Evolutionary conservation across 768 basidiomycete species (phyloP).

Genomic region (Lyophyllum decastes): DNA sequence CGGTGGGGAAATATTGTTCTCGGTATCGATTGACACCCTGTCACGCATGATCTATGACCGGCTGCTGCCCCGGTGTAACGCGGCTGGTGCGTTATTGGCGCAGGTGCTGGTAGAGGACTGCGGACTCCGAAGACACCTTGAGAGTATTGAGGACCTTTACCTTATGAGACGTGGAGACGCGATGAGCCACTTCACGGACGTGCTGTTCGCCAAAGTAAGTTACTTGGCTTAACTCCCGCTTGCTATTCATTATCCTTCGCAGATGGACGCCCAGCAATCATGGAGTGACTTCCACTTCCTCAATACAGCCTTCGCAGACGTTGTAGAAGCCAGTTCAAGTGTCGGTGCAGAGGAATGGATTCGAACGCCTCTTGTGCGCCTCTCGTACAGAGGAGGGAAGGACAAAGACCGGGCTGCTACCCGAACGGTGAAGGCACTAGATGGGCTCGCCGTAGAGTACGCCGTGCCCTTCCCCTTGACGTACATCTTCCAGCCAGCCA

Average conservation of each 20-base stretch:
- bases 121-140: slow-evolving; percentile 60
- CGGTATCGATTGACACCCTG: slow-evolving; percentile 63
- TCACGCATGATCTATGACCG: slow-evolving; percentile 65
- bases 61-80: slow-evolving; percentile 56
- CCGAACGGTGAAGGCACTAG: slow-evolving; percentile 63
- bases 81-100: slow-evolving; percentile 52
- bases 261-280: slow-evolving; percentile 75
- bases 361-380: slow-evolving; percentile 66
- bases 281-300: slow-evolving; percentile 87
- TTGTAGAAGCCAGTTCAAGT: slow-evolving; percentile 49
- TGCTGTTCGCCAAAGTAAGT: slow-evolving; percentile 72
- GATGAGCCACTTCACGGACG: slow-evolving; percentile 71
- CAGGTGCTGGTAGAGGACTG: slow-evolving; percentile 70
- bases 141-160: slow-evolving; percentile 66
- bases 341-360: slow-evolving; percentile 54
- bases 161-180: slow-evolving; percentile 80
- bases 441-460: slow-evolving; percentile 75
- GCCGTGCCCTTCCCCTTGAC: slow-evolving; percentile 79
- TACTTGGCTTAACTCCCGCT: neutral
- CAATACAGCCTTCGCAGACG: slow-evolving; percentile 74
- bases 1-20: slow-evolving; percentile 29
- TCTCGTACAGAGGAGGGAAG: slow-evolving; percentile 62
- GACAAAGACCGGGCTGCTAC: slow-evolving; percentile 45
- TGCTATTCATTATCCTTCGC: neutral
- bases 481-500: slow-evolving; percentile 68